phyloP scores from a whole-genome alignment of 176 grass and related monocot species.

The Musa itinerans region DNA sequence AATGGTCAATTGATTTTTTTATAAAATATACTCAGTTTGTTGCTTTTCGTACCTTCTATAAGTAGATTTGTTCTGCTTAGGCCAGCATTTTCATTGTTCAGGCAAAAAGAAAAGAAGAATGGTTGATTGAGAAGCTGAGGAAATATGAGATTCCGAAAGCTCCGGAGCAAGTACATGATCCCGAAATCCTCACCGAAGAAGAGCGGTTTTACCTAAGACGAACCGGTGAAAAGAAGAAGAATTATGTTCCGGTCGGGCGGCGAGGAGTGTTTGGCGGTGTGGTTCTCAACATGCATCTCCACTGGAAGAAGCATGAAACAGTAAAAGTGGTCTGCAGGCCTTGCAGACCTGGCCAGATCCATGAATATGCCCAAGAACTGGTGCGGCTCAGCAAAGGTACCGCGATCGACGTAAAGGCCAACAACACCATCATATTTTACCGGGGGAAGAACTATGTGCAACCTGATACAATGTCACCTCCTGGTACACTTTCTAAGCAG shows the following conservation, averaged over 20 bases:
- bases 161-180: conserved; percentile 39
- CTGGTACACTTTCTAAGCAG: conserved; percentile 58
- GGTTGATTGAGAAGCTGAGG: conserved; percentile 73
- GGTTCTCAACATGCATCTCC: conserved; percentile 80
- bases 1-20: background rate
- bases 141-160: conserved; percentile 47
- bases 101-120: conserved; percentile 81
- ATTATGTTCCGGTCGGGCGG: conserved; percentile 60
- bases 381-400: conserved; percentile 51
- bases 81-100: conserved; percentile 8
- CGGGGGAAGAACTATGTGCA: conserved; percentile 66
- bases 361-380: conserved; percentile 54
- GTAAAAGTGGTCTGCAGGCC: conserved; percentile 61
- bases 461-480: conserved; percentile 67
- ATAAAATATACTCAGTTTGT: background rate
- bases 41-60: background rate
- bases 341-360: conserved; percentile 54
- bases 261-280: conserved; percentile 77
- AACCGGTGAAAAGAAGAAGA: conserved; percentile 65
- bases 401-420: conserved; percentile 50
- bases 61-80: background rate
- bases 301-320: conserved; percentile 80
- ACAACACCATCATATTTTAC: conserved; percentile 69
- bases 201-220: conserved; percentile 58
- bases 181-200: conserved; percentile 67